Percentiles rank a stretch among this genome's conserved stretches.
phyloP scores from a whole-genome alignment of 345 rosid species.

The Lepidium sativum region DNA sequence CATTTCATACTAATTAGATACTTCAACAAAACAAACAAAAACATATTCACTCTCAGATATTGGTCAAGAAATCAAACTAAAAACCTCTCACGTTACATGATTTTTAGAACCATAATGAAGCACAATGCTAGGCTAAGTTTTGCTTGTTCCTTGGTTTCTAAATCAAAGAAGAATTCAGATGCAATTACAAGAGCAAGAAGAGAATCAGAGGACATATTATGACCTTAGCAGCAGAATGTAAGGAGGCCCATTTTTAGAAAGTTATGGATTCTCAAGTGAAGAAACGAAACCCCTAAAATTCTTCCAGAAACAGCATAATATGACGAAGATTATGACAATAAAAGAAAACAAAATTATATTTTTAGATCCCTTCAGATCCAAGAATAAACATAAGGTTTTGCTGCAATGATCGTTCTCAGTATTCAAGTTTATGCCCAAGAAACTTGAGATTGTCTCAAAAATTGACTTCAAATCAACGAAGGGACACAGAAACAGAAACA shows the following conservation, averaged over 20 bases:
- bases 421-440: background rate
- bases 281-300: background rate
- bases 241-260: background rate
- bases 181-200: background rate
- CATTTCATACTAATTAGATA: background rate
- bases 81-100: background rate
- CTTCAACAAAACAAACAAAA: background rate
- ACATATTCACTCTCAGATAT: background rate
- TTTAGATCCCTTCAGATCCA: background rate
- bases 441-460: background rate
- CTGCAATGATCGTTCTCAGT: background rate
- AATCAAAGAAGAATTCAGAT: background rate
- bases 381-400: background rate
- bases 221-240: background rate
- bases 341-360: background rate
- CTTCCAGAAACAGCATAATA: background rate
- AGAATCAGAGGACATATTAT: background rate
- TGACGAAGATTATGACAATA: no score
- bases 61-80: background rate
- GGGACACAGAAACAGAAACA: background rate
- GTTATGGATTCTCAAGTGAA: background rate
- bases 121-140: background rate
- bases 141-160: background rate
- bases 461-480: background rate
- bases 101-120: background rate